phyloP scores from a whole-genome alignment of 352 stramenopile species.

The Pythium insidiosum region DNA sequence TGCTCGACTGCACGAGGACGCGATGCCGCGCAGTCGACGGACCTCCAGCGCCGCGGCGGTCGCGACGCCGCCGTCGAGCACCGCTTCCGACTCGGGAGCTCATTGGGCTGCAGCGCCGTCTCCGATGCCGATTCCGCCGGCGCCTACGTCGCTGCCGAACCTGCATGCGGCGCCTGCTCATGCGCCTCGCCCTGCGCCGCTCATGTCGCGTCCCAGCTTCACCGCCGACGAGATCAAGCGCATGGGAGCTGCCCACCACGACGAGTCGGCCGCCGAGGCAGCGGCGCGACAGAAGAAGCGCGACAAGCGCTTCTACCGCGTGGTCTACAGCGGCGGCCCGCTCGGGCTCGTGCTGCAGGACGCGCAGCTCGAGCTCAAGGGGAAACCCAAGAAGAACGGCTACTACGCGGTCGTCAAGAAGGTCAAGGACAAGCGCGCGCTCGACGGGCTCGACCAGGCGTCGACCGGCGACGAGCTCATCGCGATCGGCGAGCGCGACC shows the following conservation, averaged over 20 bases:
- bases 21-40: no score
- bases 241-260: no score
- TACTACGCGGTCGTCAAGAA: conserved; percentile 56
- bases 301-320: conserved; percentile 52
- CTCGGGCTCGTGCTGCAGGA: conserved; percentile 34
- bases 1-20: conserved; percentile 31
- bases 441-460: conserved; percentile 43
- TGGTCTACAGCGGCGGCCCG: conserved; percentile 39
- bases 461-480: conserved; percentile 55
- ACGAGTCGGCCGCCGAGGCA: conserved; percentile 9
- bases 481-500: conserved; percentile 50
- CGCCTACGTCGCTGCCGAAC: no score
- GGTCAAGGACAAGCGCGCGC: conserved; percentile 36
- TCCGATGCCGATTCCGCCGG: no score
- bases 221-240: conserved; percentile 30
- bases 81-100: no score
- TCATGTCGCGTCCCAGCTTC: conserved; percentile 55
- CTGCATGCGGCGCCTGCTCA: no score
- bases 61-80: no score
- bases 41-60: no score
- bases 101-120: no score
- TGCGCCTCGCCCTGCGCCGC: no score
- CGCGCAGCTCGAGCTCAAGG: conserved; percentile 34
- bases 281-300: no score
- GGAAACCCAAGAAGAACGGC: conserved; percentile 51